Percentiles rank a stretch among this genome's conserved stretches.
These are phyloP conservation scores for Epichloe amarillans DNA, from an alignment of 2,329 filamentous ascomycete species.

Conservation along the genomic window DNA sequence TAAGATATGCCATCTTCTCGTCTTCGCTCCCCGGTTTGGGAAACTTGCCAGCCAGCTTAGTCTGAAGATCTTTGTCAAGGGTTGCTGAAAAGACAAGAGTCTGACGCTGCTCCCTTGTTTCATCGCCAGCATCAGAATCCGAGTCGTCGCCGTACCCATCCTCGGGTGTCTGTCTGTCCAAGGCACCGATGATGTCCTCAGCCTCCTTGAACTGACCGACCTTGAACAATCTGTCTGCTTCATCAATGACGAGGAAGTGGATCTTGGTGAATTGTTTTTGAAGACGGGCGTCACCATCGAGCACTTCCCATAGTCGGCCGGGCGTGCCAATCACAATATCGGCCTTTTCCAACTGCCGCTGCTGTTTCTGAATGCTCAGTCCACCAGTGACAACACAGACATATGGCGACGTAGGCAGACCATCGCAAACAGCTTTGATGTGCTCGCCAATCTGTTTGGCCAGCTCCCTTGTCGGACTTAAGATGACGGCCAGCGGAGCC, in stretches of 20 bases:
- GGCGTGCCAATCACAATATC: conserved; percentile 92
- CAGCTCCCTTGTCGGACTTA: conserved; percentile 86
- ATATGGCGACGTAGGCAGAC: conserved; percentile 47
- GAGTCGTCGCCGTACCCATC: conserved; percentile 30
- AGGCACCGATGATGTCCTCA: conserved; percentile 68
- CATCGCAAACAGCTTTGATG: conserved; percentile 58
- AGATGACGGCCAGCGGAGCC: conserved; percentile 59
- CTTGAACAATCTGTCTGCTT: conserved; percentile 82
- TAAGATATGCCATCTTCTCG: conserved; percentile 82
- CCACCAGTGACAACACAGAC: conserved; percentile 89
- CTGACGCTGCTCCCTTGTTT: conserved; percentile 47
- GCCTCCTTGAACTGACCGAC: conserved; percentile 94
- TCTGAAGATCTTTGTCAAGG: conserved; percentile 81
- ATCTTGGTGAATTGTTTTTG: conserved; percentile 59
- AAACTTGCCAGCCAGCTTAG: conserved; percentile 66
- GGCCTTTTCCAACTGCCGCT: conserved; percentile 67
- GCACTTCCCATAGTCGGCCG: conserved; percentile 85
- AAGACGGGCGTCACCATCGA: conserved; percentile 60
- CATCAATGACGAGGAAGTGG: conserved; percentile 78
- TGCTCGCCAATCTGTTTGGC: conserved; percentile 85
- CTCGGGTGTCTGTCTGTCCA: conserved; percentile 60
- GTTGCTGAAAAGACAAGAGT: conserved; percentile 95
- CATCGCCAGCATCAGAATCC: conserved; percentile 31
- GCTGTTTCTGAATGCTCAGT: conserved; percentile 87
- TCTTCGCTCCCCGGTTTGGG: conserved; percentile 41